Conservation (phyloP, 2,329 filamentous ascomycete genomes). For the Trichoderma sp. region DNA sequence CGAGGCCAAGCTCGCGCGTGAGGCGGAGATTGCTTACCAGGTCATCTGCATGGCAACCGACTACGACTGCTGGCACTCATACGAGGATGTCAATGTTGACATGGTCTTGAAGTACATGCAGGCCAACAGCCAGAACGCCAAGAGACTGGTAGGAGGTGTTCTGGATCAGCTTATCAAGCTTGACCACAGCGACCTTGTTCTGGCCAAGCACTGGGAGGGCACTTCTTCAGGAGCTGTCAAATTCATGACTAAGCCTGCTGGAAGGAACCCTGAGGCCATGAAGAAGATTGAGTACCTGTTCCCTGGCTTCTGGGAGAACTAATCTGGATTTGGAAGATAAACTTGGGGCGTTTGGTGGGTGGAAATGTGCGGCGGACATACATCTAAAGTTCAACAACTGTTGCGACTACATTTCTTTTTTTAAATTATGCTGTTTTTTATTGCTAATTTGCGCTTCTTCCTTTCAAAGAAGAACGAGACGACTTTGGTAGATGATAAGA, state of each 20-base stretch:
- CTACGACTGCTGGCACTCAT: conserved; percentile 96
- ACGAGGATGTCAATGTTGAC: conserved; percentile 84
- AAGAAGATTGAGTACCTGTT: conserved; percentile 86
- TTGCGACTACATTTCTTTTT: neutral
- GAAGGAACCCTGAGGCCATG: conserved; percentile 71
- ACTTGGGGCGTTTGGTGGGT: conserved; percentile 1
- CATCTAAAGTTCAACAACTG: neutral
- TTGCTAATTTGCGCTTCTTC: neutral
- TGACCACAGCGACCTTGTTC: conserved; percentile 73
- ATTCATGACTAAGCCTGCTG: conserved; percentile 78
- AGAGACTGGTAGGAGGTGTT: conserved; percentile 80
- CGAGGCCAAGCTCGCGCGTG: conserved; percentile 92
- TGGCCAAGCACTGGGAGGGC: conserved; percentile 79
- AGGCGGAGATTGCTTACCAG: conserved; percentile 95
- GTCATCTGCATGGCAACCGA: conserved; percentile 99
- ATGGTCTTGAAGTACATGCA: conserved; percentile 98
- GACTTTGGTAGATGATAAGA: neutral
- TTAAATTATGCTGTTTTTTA: neutral
- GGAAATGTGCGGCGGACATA: neutral
- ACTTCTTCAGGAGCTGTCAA: conserved; percentile 74
- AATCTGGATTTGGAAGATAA: neutral
- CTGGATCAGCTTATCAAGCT: conserved; percentile 81
- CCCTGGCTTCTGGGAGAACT: conserved; percentile 69
- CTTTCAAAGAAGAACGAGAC: neutral
- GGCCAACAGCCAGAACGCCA: conserved; percentile 86